phyloP scores from a whole-genome alignment of 2,329 filamentous ascomycete species.

The Colletotrichum nymphaeae region DNA sequence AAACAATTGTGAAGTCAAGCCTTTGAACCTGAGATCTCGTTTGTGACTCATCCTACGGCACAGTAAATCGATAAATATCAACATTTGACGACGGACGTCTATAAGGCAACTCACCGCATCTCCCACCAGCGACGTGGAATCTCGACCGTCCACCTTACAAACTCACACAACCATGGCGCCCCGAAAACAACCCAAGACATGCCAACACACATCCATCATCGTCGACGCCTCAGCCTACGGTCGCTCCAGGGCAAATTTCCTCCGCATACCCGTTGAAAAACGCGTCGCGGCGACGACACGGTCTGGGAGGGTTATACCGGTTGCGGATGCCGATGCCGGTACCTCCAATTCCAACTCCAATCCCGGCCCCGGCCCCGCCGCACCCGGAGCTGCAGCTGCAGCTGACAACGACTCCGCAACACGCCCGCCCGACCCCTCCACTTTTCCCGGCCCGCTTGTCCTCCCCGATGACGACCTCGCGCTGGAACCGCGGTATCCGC shows the following conservation, averaged over 20 bases:
- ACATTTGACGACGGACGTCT: no score
- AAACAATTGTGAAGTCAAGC: no score
- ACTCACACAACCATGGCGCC: slow-evolving; percentile 9
- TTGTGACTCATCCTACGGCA: not conserved
- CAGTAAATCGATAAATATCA: no score
- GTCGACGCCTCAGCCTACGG: slow-evolving; percentile 15
- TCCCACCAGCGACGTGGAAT: accelerated
- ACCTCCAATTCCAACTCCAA: not conserved
- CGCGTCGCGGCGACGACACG: slow-evolving; percentile 44
- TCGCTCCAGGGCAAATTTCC: slow-evolving; percentile 40
- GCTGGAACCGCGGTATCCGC: slow-evolving; percentile 59
- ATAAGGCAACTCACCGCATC: not conserved
- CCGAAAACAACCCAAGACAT: slow-evolving; percentile 2
- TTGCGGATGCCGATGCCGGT: no score
- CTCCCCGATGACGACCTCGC: slow-evolving; percentile 70
- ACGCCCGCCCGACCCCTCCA: slow-evolving; percentile 35
- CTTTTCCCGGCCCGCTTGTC: slow-evolving; percentile 69
- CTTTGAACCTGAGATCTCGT: no score
- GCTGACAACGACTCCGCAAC: not conserved
- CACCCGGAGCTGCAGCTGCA: no score
- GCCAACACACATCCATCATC: slow-evolving; percentile 12
- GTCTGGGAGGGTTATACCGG: slow-evolving; percentile 39
- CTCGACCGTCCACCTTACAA: not conserved
- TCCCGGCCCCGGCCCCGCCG: not conserved
- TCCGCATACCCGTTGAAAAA: slow-evolving; percentile 41